Conservation (phyloP, 345 rosid genomes). For the Boechera stricta region DNA sequence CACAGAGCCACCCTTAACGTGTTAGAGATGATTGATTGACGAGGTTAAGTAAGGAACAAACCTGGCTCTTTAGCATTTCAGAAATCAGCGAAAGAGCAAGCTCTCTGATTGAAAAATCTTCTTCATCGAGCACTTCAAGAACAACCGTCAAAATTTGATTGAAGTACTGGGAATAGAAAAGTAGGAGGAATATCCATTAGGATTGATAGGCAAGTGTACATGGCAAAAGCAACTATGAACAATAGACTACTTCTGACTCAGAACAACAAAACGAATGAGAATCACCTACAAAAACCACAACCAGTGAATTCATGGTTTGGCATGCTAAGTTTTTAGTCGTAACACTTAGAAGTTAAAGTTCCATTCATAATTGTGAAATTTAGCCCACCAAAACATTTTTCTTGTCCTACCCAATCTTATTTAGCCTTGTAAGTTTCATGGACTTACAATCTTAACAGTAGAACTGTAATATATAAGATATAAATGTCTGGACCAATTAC, state of each 20-base stretch:
- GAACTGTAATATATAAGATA: background rate
- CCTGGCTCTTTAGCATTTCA: conserved; percentile 95
- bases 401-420: conserved; percentile 7
- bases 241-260: background rate
- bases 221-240: conserved; percentile 27
- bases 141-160: conserved; percentile 96
- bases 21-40: conserved; percentile 1
- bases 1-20: conserved; percentile 1
- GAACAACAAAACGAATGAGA: conserved; percentile 8
- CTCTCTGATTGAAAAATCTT: conserved; percentile 74
- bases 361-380: conserved; percentile 4
- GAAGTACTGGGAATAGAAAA: conserved; percentile 73
- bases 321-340: conserved; percentile 9
- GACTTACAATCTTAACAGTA: background rate
- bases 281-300: conserved; percentile 12
- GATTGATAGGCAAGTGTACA: conserved; percentile 12
- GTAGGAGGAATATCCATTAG: conserved; percentile 13
- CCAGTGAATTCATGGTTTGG: conserved; percentile 8
- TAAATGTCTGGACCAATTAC: conserved; percentile 11
- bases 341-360: background rate
- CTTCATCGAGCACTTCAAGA: conserved; percentile 88
- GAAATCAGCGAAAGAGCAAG: conserved; percentile 72
- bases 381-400: conserved; percentile 17
- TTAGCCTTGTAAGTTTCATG: conserved; percentile 20
- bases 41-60: conserved; percentile 39